A percentile compares a stretch with the other conserved stretches of the same genome.
Evolutionary conservation across 495 filamentous ascomycete genomes (phyloP).

Genomic region (Chaetomium fimeti): DNA sequence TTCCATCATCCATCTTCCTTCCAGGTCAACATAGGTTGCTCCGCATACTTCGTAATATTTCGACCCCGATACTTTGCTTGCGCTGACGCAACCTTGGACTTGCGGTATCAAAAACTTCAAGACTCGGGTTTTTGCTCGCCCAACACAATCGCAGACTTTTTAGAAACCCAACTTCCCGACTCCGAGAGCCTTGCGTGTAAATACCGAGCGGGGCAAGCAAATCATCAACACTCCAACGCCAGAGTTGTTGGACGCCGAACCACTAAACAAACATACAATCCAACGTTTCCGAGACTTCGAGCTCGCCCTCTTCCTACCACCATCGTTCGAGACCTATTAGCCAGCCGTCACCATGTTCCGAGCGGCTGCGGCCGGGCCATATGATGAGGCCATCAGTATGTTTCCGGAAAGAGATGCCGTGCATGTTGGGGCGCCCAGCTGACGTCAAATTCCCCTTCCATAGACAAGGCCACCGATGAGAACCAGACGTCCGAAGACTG

Average conservation of each 20-base stretch:
- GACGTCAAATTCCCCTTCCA: slow-evolving; percentile 7
- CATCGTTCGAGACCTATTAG: neutral
- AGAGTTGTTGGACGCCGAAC: neutral
- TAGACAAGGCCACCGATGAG: slow-evolving; percentile 98
- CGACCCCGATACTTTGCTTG: neutral
- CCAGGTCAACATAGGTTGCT: neutral
- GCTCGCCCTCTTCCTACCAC: neutral
- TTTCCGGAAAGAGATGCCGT: slow-evolving; percentile 3
- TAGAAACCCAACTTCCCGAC: neutral
- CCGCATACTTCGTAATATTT: neutral
- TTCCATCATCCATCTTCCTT: slow-evolving; percentile 12
- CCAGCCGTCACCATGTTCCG: slow-evolving; percentile 47
- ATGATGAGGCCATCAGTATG: slow-evolving; percentile 54
- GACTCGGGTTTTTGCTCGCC: neutral
- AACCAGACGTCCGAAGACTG: slow-evolving; percentile 98
- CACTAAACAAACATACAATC: no score
- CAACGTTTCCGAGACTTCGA: neutral
- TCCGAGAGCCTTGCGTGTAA: neutral
- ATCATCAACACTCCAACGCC: neutral
- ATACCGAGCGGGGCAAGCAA: slow-evolving; percentile 6
- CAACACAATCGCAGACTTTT: neutral
- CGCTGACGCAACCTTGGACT: slow-evolving; percentile 6
- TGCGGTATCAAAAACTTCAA: neutral
- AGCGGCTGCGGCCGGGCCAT: slow-evolving; percentile 50
- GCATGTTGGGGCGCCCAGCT: slow-evolving; percentile 5